Evolutionary conservation across 805 yeast species (phyloP), one percentile per base, ranked within the genome.

Genomic region (Maudiozyma serrabonitensis): DNA sequence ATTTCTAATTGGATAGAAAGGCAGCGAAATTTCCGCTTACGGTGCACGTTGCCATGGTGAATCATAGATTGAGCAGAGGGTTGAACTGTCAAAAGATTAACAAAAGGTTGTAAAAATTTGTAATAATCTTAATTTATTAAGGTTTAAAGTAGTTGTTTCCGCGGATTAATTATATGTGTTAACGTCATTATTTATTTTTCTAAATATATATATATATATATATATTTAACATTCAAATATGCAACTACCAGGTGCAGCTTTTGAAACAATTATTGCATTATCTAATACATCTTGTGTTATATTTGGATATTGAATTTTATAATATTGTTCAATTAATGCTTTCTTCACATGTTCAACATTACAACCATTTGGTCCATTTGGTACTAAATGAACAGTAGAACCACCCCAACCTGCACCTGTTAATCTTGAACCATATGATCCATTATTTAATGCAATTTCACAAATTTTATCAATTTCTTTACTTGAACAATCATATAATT

Each of bases 381-480:
- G 60, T 6, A 82, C 79, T 50, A 83, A 64, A 60, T 82, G 87
- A 16, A 83, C 84, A 0, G 84, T 72, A 25, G 82, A 78, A 5
- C 89, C 89, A 37, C 89, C 89, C 75, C 81, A 83, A 2, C 89
- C 90, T 8, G 89, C 89, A 21, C 89, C 89, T 4, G 89, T 82
- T n/a, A 81, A 73, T 50, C 90, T 71, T 1, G 86, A 78, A n/a
- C 89, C 89, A 51, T 65, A 71, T 0, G 86, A 70, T 2, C 89
- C 90, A 54, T 75, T 71, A 1, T 54, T 58, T 40, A 69, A 61
- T 2, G 87, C 87, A 47, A 82, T 73, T 6, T 58, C 48, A 58
- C 84, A 79, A 39, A 83, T 60, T 11, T 64, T 63, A 50, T 82
- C 78, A 45, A 81, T 72, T 52, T 76, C 81, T 1, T 70, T 71